Conservation (phyloP, 2,329 filamentous ascomycete genomes). For the Sphaerulina populicola region DNA sequence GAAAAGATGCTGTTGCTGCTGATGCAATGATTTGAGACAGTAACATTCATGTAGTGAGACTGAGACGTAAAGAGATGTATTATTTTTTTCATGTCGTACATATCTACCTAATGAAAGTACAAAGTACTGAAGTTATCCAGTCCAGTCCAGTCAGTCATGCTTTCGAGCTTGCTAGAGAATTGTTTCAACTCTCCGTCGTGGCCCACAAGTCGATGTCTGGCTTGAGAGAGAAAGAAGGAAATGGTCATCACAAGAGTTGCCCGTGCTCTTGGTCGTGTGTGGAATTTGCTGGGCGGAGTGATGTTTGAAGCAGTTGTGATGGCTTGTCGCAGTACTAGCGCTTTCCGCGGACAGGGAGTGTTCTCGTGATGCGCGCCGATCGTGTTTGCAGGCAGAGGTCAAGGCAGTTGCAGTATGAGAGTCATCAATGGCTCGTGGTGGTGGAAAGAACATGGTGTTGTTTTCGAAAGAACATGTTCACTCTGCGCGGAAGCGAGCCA, state of each 20-base stretch:
- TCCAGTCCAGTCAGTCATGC: neutral
- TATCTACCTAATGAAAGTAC: neutral
- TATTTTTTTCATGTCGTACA: too few species aligned
- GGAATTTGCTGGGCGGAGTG: slow-evolving; percentile 3
- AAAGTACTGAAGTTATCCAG: too few species aligned
- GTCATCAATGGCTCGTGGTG: neutral
- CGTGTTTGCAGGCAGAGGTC: neutral
- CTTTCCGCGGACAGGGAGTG: neutral
- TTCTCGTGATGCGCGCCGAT: neutral
- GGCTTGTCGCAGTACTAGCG: neutral
- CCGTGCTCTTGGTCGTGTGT: slow-evolving; percentile 4
- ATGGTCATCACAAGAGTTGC: slow-evolving; percentile 8
- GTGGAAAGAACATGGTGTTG: neutral
- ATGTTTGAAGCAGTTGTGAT: slow-evolving; percentile 1
- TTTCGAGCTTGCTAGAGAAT: neutral
- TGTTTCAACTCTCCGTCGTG: neutral
- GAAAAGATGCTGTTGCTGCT: too few species aligned
- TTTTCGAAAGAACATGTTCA: neutral
- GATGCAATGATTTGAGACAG: too few species aligned
- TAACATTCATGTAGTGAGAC: too few species aligned
- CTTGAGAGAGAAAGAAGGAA: neutral
- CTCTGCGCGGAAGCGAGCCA: slow-evolving; percentile 12
- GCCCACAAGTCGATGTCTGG: neutral
- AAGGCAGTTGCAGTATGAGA: neutral
- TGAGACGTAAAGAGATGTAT: too few species aligned